Evolutionary conservation across 495 filamentous ascomycete genomes (phyloP), one percentile per base, ranked within the genome.

Genomic region (Penicillium salamii): DNA sequence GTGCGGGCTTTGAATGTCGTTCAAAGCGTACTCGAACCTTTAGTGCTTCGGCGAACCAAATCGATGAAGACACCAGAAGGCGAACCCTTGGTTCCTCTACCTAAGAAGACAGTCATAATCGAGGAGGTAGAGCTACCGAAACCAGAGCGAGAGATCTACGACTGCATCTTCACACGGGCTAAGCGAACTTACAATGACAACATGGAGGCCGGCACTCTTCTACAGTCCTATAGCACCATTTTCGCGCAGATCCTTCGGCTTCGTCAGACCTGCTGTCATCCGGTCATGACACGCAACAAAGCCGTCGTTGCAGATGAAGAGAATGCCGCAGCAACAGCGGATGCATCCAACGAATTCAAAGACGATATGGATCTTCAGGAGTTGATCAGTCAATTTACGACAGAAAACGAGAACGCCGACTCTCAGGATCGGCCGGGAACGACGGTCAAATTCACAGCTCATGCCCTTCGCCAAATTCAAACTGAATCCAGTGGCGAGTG

Each of bases 51-150:
- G 21, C 78, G 93, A 52, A 98, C 93, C 0, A 98, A 97, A 65
- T 90, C 92, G 48, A 98, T 97, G 93, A 95, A 91, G 66, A 97
- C 90, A 0, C 93, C 93, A 0, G 84, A 91, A 35, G 93, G 95
- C 7, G 75, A 88, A 54, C 88, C 89, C 19, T 68, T 98, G 14
- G 91, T 98, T 0, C 83, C 88, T 0, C 72, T 98, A 7, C 93
- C 91, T n/a, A 82, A 83, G 7, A 85, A 88, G 53, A 82, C 78
- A 0, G 80, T 97, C 48, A 82, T 87, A 15, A 87, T 98, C 41
- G 86, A 95, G 42, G 83, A 91, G 36, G 79, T 98, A 23, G 84
- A 96, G 55, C 79, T 98, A 15, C 89, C 90, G 0, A 74, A 86
- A 46, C 72, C 85, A 40, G 92, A 98, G 67, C 80, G 88, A 32